Conservation (phyloP, 352 stramenopile genomes). For the Globisporangium cederbergense region DNA sequence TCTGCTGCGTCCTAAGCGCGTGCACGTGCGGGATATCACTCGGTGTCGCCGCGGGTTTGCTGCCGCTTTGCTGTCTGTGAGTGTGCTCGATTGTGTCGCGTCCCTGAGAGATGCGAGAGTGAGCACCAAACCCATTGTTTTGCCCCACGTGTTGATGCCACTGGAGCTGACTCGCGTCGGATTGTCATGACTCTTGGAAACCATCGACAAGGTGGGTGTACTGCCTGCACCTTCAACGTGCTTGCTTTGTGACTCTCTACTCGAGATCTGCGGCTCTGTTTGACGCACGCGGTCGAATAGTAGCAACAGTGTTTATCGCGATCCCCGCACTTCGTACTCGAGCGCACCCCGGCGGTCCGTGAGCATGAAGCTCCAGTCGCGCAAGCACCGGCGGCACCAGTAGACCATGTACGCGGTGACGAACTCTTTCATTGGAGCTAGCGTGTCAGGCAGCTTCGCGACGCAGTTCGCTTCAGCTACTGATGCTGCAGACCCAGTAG, state of each 20-base stretch:
- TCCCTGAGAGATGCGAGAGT: neutral
- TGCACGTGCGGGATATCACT: slow-evolving; percentile 74
- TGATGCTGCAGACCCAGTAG: too few relatives aligned
- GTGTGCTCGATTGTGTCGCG: neutral
- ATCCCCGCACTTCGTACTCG: slow-evolving; percentile 5
- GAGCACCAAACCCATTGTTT: neutral
- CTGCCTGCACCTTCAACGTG: too few relatives aligned
- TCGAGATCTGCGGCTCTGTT: too few relatives aligned
- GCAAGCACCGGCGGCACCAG: slow-evolving; percentile 18
- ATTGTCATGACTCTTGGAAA: too few relatives aligned
- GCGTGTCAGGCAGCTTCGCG: slow-evolving; percentile 5
- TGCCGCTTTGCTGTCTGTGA: slow-evolving; percentile 72
- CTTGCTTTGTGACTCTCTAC: too few relatives aligned
- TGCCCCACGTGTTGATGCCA: too few relatives aligned
- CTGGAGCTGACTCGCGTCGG: too few relatives aligned
- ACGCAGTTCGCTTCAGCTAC: neutral
- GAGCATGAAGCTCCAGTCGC: slow-evolving; percentile 18
- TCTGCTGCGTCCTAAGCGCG: slow-evolving; percentile 62
- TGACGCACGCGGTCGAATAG: too few relatives aligned
- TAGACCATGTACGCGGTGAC: slow-evolving; percentile 17
- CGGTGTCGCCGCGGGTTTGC: slow-evolving; percentile 44
- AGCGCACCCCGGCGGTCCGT: slow-evolving; percentile 3
- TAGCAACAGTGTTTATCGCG: too few relatives aligned
- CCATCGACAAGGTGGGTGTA: too few relatives aligned
- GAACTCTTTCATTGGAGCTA: slow-evolving; percentile 12